Conservation (phyloP, 371 early-diverging fungal genomes). For the Circinella minor region DNA sequence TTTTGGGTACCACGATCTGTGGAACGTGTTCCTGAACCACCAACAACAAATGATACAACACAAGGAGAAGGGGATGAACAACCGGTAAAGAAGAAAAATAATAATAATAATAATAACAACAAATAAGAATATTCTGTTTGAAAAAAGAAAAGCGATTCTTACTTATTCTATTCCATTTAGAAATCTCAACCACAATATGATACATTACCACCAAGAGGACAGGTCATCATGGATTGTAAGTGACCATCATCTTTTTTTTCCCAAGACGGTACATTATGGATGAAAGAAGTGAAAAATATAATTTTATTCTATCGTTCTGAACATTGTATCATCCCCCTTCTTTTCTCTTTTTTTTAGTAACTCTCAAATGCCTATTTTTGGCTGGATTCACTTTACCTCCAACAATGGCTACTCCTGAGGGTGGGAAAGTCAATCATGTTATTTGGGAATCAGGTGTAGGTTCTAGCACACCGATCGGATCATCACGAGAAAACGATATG, state of each 20-base stretch:
- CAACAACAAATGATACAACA: neutral
- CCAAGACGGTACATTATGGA: too few species aligned
- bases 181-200: constrained; percentile 37
- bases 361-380: constrained; percentile 64
- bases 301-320: too few species aligned
- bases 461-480: constrained; percentile 67
- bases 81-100: neutral
- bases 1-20: constrained; percentile 70
- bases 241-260: neutral
- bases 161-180: neutral
- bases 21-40: constrained; percentile 21
- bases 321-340: too few species aligned
- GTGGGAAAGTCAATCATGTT: constrained; percentile 63
- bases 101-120: too few species aligned
- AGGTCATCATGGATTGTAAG: constrained; percentile 29
- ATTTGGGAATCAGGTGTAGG: constrained; percentile 88
- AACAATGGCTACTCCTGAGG: constrained; percentile 45
- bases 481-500: constrained; percentile 68
- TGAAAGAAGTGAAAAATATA: too few species aligned
- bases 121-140: neutral
- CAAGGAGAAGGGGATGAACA: constrained; percentile 10
- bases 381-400: constrained; percentile 82
- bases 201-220: constrained; percentile 38
- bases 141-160: neutral
- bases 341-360: constrained; percentile 22